Conservation (phyloP, 1,284 basidiomycete genomes). For the Naganishia cerealis region DNA sequence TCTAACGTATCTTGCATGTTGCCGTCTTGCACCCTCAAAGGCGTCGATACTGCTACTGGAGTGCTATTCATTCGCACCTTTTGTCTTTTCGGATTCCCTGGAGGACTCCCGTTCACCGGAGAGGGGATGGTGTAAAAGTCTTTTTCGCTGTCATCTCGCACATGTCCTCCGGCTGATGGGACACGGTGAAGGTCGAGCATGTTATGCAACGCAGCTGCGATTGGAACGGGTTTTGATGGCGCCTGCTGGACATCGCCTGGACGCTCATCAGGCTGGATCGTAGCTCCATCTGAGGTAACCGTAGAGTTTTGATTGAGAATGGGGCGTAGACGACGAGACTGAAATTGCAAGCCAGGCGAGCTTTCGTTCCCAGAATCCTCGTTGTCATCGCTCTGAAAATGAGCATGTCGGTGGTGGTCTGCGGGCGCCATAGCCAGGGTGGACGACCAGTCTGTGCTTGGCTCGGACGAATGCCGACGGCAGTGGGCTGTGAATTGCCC, state of each 20-base stretch:
- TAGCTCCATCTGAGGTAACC: not conserved
- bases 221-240: not conserved
- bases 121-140: not conserved
- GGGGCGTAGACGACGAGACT: not conserved
- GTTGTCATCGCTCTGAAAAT: slow-evolving; percentile 13
- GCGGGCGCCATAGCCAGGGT: no score
- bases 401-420: slow-evolving; percentile 5
- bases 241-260: not conserved
- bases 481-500: not conserved
- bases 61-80: slow-evolving; percentile 26
- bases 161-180: not conserved
- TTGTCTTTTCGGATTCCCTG: not conserved
- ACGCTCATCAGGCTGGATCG: not conserved
- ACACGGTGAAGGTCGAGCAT: not conserved
- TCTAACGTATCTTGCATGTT: not conserved
- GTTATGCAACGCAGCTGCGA: not conserved
- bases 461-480: not conserved
- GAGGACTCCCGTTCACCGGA: not conserved
- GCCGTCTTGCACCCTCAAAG: not conserved
- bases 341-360: slow-evolving; percentile 14
- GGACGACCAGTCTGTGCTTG: not conserved
- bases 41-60: slow-evolving; percentile 15
- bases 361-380: slow-evolving; percentile 24
- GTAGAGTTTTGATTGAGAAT: not conserved
- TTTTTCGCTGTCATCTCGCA: not conserved